Evolutionary conservation across 345 rosid species (phyloP).

Genomic region (Rhodomyrtus tomentosa): DNA sequence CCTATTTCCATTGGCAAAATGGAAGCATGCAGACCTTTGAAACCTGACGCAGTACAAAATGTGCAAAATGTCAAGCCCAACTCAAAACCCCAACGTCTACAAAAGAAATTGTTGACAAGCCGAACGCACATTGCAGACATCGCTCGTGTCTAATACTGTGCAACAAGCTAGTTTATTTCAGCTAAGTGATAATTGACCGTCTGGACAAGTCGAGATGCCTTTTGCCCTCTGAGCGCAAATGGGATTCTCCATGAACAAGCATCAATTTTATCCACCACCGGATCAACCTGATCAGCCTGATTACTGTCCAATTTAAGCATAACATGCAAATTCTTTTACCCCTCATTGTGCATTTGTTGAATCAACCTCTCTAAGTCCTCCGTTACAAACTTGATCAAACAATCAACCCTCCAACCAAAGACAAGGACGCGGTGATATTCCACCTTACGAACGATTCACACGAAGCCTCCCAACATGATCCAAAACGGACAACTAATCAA

Average conservation of each 20-base stretch:
- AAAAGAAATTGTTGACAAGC: background rate
- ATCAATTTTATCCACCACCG: background rate
- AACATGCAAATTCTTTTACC: background rate
- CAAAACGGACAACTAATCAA: background rate
- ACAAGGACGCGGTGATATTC: background rate
- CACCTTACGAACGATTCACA: background rate
- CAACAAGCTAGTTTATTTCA: background rate
- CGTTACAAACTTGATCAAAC: background rate
- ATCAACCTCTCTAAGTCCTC: background rate
- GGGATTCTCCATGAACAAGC: background rate
- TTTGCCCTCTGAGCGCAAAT: background rate
- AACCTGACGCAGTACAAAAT: background rate
- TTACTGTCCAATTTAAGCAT: background rate
- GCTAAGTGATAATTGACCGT: background rate
- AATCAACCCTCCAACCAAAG: background rate
- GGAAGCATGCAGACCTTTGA: background rate
- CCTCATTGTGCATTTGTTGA: background rate
- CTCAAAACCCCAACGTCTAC: background rate
- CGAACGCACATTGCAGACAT: background rate
- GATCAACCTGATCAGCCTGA: background rate
- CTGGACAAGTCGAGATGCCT: background rate
- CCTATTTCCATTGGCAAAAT: conserved; percentile 5
- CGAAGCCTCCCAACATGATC: background rate
- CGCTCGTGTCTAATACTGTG: background rate
- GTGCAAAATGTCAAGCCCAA: background rate